These are phyloP conservation scores for Fusarium sp. DNA, from an alignment of 2,329 filamentous ascomycete genomes.

Conservation along the genomic window DNA sequence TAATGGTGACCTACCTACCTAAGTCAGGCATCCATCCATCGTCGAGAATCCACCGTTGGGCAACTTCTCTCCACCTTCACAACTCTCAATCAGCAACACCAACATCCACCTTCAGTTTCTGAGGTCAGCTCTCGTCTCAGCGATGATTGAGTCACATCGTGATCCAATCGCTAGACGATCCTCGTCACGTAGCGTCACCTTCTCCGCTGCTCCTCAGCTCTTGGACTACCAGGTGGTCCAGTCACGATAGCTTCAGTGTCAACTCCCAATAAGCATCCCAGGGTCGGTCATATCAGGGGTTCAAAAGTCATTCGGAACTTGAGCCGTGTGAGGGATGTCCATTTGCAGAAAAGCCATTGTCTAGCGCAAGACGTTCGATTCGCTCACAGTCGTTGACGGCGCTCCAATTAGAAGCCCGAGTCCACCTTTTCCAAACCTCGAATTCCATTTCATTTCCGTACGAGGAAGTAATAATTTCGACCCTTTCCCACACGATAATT, in stretches of 20 bases:
- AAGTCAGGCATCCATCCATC: constrained; percentile 19
- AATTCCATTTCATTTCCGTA: constrained; percentile 37
- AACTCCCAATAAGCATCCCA: constrained; percentile 16
- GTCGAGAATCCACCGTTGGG: constrained; percentile 17
- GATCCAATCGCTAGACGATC: neutral
- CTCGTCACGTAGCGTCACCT: neutral
- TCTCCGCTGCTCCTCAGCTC: neutral
- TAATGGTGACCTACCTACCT: neutral
- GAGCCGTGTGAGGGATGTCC: constrained; percentile 16
- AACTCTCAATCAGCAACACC: neutral
- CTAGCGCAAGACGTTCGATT: constrained; percentile 41
- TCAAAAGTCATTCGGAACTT: constrained; percentile 21
- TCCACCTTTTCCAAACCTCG: constrained; percentile 35
- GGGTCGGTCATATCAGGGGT: constrained; percentile 2
- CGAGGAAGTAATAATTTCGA: constrained; percentile 13
- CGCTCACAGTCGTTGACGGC: constrained; percentile 29
- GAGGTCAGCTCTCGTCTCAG: neutral
- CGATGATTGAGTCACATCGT: neutral
- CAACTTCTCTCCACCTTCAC: neutral
- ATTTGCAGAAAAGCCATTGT: constrained; percentile 36
- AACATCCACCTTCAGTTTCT: neutral
- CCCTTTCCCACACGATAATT: neutral
- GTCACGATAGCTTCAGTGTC: constrained; percentile 20
- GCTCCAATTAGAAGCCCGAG: constrained; percentile 40
- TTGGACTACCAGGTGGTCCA: neutral